Evolutionary conservation across 176 grass and related monocot species (phyloP).

Genomic region (Hordeum vulgare): DNA sequence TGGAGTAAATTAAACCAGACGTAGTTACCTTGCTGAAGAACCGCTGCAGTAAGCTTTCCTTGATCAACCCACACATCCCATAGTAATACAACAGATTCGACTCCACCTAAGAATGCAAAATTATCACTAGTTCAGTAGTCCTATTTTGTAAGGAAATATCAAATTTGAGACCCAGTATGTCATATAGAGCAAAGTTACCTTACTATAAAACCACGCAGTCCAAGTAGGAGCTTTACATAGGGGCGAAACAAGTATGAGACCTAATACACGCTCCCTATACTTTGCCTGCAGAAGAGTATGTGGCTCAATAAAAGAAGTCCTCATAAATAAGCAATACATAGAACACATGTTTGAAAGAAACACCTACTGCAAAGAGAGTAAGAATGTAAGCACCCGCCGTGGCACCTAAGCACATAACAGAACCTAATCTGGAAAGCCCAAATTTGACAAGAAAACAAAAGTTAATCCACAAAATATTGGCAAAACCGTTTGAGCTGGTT

Average conservation of each 20-base stretch:
- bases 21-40: conserved; percentile 89
- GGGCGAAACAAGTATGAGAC: conserved; percentile 92
- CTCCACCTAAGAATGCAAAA: conserved; percentile 42
- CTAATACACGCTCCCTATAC: conserved; percentile 86
- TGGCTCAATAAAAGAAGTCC: neutral
- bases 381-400: conserved; percentile 96
- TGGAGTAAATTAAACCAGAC: neutral
- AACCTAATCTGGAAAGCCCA: conserved; percentile 67
- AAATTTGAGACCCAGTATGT: neutral
- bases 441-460: conserved; percentile 31
- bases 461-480: neutral
- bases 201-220: conserved; percentile 94
- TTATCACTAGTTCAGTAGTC: conserved; percentile 10
- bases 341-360: conserved; percentile 12
- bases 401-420: conserved; percentile 99
- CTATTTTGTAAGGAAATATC: neutral
- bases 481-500: neutral
- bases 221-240: conserved; percentile 84
- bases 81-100: conserved; percentile 98
- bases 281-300: conserved; percentile 55
- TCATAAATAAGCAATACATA: neutral
- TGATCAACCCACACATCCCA: conserved; percentile 88
- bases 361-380: conserved; percentile 85
- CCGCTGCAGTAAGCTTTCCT: conserved; percentile 84
- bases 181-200: conserved; percentile 43